phyloP scores from a whole-genome alignment of 768 basidiomycete genomes.

The Lactarius hatsudake region DNA sequence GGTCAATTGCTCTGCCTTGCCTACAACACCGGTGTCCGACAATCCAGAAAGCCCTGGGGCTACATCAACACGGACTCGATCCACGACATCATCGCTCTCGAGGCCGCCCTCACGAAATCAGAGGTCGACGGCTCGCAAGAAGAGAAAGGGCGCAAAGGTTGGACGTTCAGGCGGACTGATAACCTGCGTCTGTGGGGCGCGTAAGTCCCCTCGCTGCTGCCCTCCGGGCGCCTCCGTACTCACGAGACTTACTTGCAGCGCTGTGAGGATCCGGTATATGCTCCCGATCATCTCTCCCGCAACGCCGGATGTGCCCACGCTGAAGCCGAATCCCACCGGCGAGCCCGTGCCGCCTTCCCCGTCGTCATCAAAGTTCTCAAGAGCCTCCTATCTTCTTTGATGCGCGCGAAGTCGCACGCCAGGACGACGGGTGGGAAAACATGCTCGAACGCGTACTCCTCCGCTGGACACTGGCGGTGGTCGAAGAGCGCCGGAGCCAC shows the following conservation, averaged over 20 bases:
- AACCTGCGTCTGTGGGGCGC: conserved; percentile 84
- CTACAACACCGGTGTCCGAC: conserved; percentile 78
- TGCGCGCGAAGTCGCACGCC: conserved; percentile 65
- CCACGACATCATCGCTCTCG: conserved; percentile 73
- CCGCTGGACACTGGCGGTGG: conserved; percentile 65
- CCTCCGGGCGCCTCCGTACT: neutral
- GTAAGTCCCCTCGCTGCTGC: conserved; percentile 43
- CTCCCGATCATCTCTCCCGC: conserved; percentile 64
- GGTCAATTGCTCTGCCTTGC: conserved; percentile 79
- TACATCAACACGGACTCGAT: conserved; percentile 75
- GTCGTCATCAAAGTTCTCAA: conserved; percentile 34
- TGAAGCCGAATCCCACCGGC: conserved; percentile 28
- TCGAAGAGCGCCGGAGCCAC: conserved; percentile 54
- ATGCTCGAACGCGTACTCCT: conserved; percentile 67
- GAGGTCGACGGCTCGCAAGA: conserved; percentile 34
- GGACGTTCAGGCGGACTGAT: conserved; percentile 85
- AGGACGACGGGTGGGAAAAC: conserved; percentile 75
- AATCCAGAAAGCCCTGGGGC: conserved; percentile 84
- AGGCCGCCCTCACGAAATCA: conserved; percentile 43
- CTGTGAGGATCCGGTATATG: conserved; percentile 78
- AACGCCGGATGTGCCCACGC: conserved; percentile 34
- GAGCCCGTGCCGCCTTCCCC: conserved; percentile 28
- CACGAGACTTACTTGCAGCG: conserved; percentile 41
- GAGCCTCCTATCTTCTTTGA: conserved; percentile 66
- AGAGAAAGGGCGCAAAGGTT: conserved; percentile 54